Base-by-base conservation (phyloP, 345 rosid genomes). In the Dipteronia sinensis region DNA sequence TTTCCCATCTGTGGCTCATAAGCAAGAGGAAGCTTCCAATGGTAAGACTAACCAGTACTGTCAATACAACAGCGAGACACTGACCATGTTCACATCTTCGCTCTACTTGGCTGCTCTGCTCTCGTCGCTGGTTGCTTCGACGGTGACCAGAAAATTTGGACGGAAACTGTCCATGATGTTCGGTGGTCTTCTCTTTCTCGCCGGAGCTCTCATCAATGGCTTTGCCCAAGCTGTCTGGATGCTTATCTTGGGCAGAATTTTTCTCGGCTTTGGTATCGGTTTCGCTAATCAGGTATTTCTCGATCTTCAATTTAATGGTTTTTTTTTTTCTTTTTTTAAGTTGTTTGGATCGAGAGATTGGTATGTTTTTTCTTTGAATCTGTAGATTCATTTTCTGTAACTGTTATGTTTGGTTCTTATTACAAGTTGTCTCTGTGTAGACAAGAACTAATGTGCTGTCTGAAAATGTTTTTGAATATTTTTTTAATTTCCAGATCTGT, bases 241-340 rank as follows among this genome's bases (percentile, higher is more conserved):
- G 99, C 87, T 97, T 65, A 93, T 93, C 70, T 77, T 94, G 38
- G 99, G 99, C 7, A 88, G 98, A 67, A 85, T 97, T 17, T 81
- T 97, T 75, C 97, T 97, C 23, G 99, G 99, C 76, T 94, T 97
- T 31, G 99, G 99, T 53, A 88, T 97, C 63, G 99, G 99, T 16
- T 97, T 97, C 69, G 98, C 99, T 67, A 97, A 94, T 82, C 99
- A 97, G 99, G 99, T 97, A 76, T 69, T 1, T 58, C 3, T 73
- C n/a, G 3, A 17, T 61, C 40, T 61, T 29, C 27, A 27, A 38
- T 53, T 65, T 9, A 8, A 12, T 10, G 38, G 71, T 77, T 13
- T 13, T 4, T 15, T 69, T 59, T 22, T 29, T 56, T 55, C 4
- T 34, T 4, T 34, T 34, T 34, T 4, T 31, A 31, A 31, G 69